Evolutionary conservation across 306 rosid genomes (phyloP).

Genomic region (Erythrophleum fordii): DNA sequence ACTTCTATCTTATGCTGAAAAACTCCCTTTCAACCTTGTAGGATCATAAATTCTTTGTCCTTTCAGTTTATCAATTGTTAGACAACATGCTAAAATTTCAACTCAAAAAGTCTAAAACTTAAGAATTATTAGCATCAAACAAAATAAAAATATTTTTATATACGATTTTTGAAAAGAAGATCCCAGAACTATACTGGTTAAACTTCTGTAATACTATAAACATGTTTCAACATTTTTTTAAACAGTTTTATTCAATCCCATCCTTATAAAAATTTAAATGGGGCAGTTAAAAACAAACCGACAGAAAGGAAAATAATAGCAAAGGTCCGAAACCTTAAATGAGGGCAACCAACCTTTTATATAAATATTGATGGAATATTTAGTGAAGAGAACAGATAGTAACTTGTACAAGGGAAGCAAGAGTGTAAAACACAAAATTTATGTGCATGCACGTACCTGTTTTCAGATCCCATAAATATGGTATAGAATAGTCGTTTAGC

Average conservation of each 20-base stretch:
- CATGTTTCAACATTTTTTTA: constrained; percentile 14
- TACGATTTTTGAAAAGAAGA: background rate
- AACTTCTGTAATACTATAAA: constrained; percentile 14
- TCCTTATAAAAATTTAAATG: background rate
- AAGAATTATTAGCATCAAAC: background rate
- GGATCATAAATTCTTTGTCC: constrained; percentile 2
- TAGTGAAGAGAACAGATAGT: constrained; percentile 18
- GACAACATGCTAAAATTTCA: background rate
- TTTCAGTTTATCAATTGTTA: background rate
- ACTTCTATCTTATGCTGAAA: constrained; percentile 18
- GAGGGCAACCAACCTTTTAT: constrained; percentile 2
- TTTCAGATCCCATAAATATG: constrained; percentile 95
- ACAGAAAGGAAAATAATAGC: background rate
- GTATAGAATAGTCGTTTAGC: constrained; percentile 88
- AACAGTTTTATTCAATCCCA: background rate
- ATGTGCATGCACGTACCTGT: constrained; percentile 57
- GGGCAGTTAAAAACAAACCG: background rate
- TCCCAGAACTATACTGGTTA: background rate
- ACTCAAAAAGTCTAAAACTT: background rate
- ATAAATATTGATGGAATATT: constrained; percentile 12
- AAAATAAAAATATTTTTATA: constrained; percentile 29
- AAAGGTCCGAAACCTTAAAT: constrained; percentile 13
- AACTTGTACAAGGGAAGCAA: constrained; percentile 9
- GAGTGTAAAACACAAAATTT: constrained; percentile 17
- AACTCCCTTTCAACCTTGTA: constrained; percentile 3